A percentile compares a stretch with the other conserved stretches of the same genome.
Conservation (phyloP, 306 rosid species). For the Cucurbita pepo region DNA sequence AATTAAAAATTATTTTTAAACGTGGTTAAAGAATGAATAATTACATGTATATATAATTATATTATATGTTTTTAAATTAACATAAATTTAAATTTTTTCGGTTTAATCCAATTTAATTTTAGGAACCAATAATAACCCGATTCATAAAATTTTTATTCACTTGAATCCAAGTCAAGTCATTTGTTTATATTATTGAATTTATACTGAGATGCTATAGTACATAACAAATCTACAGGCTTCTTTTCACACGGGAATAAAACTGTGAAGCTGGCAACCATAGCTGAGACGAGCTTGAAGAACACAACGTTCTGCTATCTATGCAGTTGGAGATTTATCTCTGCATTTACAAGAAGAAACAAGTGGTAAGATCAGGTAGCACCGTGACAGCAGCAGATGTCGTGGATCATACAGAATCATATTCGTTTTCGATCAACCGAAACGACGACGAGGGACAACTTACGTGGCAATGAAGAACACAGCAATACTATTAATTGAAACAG, state of each 20-base stretch:
- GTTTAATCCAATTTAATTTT: too few species aligned
- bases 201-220: neutral
- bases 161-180: neutral
- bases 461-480: slow-evolving; percentile 16
- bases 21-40: too few species aligned
- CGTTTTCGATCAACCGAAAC: neutral
- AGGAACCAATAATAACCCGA: too few species aligned
- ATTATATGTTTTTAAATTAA: too few species aligned
- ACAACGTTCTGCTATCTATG: neutral
- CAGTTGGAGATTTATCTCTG: neutral
- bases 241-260: neutral
- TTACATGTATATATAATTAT: too few species aligned
- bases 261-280: neutral
- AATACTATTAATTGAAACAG: slow-evolving; percentile 5
- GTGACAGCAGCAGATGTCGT: neutral
- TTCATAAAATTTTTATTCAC: too few species aligned
- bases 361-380: neutral
- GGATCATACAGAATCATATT: neutral
- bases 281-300: neutral
- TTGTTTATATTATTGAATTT: neutral
- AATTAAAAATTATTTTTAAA: too few species aligned
- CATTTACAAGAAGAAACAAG: neutral
- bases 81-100: too few species aligned
- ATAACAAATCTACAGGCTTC: slow-evolving; percentile 4
- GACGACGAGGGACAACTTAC: slow-evolving; percentile 16